phyloP scores from a whole-genome alignment of 306 rosid genomes.

The Cyamopsis tetragonoloba region DNA sequence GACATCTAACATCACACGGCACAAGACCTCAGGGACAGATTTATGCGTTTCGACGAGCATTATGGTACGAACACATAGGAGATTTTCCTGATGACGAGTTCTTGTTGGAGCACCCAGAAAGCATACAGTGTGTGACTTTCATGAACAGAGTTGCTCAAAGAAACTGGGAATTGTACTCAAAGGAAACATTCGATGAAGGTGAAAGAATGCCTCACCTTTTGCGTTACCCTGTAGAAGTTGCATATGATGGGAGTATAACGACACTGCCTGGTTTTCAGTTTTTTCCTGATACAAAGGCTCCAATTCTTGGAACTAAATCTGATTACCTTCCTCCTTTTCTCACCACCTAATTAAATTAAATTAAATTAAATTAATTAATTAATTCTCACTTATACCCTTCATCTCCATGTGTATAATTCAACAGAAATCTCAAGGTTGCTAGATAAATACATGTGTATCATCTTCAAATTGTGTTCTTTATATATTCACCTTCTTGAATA shows the following conservation, averaged over 20 bases:
- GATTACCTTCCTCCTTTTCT: conserved; percentile 34
- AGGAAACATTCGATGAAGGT: conserved; percentile 3
- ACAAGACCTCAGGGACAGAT: conserved; percentile 44
- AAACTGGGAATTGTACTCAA: conserved; percentile 24
- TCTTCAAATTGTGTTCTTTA: no score
- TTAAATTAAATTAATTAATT: no score
- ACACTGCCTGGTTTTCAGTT: not conserved
- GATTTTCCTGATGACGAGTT: not conserved
- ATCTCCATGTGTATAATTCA: no score
- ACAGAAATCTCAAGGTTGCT: no score
- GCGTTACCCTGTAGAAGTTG: conserved; percentile 33
- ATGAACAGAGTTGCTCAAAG: conserved; percentile 12
- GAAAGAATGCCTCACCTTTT: conserved; percentile 15
- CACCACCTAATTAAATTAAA: conserved; percentile 45
- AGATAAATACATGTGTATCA: no score
- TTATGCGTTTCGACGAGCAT: conserved; percentile 46
- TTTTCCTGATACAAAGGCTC: conserved; percentile 47
- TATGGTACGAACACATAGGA: conserved; percentile 69
- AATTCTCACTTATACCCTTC: no score
- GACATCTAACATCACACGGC: conserved; percentile 30
- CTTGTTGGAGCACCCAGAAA: conserved; percentile 19
- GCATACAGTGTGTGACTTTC: conserved; percentile 1
- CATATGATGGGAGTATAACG: conserved; percentile 3
- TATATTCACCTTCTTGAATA: no score
- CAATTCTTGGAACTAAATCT: conserved; percentile 27